Base-by-base conservation (phyloP, 331 rosid genomes). In the Prunus yedoensis region DNA sequence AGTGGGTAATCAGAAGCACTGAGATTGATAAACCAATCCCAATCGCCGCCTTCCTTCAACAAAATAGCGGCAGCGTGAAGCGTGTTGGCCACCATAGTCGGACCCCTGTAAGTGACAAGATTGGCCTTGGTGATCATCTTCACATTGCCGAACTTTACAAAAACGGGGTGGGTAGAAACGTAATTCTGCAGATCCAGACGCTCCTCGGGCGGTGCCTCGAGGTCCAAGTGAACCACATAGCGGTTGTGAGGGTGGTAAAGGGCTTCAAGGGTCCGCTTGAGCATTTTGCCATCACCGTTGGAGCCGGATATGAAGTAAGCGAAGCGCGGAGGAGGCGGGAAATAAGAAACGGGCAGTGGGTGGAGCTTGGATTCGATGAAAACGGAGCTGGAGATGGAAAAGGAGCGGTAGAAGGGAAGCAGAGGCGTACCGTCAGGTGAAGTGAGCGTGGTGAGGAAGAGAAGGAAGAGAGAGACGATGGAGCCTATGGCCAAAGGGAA, bases 21-120 rank as follows among this genome's bases (percentile, higher is more conserved):
- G 49, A 95, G 97, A 78, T 92, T 92, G 65, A 95, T 95, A 61
- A 95, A 95, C 99, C 97, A 95, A 80, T 95, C 99, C 99, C 99
- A 95, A 68, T 89, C 96, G 2, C 89, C 93, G 20, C 90, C 94
- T 70, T 91, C 92, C 64, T 76, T 80, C 23, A 95, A 71, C 54
- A 95, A 78, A 75, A 95, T 86, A 63, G 99, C 96, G 14, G 98
- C 99, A 0, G 99, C 98, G 75, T 95, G 99, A 6, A 95, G 93
- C 21, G 99, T 95, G 53, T 92, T 95, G 18, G 99, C 93, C 62
- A 95, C 99, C 99, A 95, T 92, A 27, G 99, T 95, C 35, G 98
- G 99, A 0, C 99, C 99, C 2, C 98, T 67, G 38, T 95, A 95
- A 4, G 99, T 95, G 8, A 95, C 87, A 17, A 95, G 88, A 77